Evolutionary conservation across 1,284 basidiomycete species (phyloP).

Genomic region (Ceratobasidium sp.): DNA sequence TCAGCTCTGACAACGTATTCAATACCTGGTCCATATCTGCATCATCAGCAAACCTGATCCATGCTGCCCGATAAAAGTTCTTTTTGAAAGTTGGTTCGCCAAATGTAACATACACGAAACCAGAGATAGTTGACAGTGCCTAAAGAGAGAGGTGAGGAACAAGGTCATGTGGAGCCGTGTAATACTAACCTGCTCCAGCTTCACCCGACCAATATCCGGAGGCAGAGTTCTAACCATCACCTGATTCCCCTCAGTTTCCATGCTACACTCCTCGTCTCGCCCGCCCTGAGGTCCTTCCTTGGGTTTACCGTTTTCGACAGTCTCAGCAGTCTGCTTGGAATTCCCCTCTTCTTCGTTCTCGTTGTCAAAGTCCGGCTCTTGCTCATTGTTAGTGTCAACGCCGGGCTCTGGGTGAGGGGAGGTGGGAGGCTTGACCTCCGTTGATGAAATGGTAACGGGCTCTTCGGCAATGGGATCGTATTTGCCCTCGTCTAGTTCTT

Average conservation of each 20-base stretch:
- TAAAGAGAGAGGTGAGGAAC: constrained; percentile 51
- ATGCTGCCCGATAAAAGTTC: constrained; percentile 91
- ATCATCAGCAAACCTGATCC: constrained; percentile 86
- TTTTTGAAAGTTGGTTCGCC: constrained; percentile 90
- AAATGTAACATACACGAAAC: constrained; percentile 83
- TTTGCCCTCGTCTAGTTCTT: constrained; percentile 82
- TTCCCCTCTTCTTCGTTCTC: constrained; percentile 66
- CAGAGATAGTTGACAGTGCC: constrained; percentile 73
- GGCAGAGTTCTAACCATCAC: constrained; percentile 95
- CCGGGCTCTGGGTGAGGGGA: constrained; percentile 48
- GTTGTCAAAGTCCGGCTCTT: constrained; percentile 63
- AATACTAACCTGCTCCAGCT: constrained; percentile 81
- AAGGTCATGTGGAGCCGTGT: neutral
- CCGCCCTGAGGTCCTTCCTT: constrained; percentile 59
- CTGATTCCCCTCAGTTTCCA: constrained; percentile 82
- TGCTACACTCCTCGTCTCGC: constrained; percentile 78
- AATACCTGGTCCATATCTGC: constrained; percentile 81
- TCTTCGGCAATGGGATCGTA: constrained; percentile 71
- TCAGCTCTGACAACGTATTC: constrained; percentile 79
- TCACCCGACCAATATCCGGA: constrained; percentile 85
- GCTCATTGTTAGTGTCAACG: constrained; percentile 47
- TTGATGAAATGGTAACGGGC: constrained; percentile 49
- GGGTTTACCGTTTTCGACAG: constrained; percentile 64
- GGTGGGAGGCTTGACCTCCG: constrained; percentile 28
- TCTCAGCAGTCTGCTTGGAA: constrained; percentile 55